Conservation (phyloP, 805 yeast genomes). For the Saccharomyces paradoxus region DNA sequence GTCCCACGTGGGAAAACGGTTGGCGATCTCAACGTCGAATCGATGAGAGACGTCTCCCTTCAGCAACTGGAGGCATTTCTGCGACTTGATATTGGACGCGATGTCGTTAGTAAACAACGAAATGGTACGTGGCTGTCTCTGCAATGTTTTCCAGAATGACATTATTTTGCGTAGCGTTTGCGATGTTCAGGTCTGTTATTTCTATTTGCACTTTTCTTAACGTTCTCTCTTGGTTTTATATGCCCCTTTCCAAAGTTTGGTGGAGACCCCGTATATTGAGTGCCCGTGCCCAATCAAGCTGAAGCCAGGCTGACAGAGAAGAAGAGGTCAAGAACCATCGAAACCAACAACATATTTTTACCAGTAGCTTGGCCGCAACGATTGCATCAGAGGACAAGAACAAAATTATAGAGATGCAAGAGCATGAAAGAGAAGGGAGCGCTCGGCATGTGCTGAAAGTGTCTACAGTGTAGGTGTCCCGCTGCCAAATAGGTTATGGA, state of each 20-base stretch:
- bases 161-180: constrained; percentile 15
- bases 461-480: background rate
- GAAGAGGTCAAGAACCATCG: background rate
- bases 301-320: background rate
- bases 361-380: background rate
- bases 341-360: background rate
- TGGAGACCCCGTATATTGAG: background rate
- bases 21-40: constrained; percentile 18
- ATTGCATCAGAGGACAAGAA: background rate
- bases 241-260: background rate
- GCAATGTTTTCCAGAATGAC: constrained; percentile 44
- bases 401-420: background rate
- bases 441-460: background rate
- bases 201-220: background rate
- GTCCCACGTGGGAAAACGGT: constrained; percentile 24
- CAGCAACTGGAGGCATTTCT: constrained; percentile 10
- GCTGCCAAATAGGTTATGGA: background rate
- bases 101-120: constrained; percentile 34
- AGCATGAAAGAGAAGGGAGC: background rate
- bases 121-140: constrained; percentile 38
- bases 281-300: background rate
- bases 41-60: constrained; percentile 10
- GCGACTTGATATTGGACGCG: constrained; percentile 18
- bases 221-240: background rate
- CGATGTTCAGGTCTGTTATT: background rate